Evolutionary conservation across 371 early-diverging fungal genomes (phyloP), one percentile per base, ranked within the genome.

Genomic region (Choanephora cucurbitarum): DNA sequence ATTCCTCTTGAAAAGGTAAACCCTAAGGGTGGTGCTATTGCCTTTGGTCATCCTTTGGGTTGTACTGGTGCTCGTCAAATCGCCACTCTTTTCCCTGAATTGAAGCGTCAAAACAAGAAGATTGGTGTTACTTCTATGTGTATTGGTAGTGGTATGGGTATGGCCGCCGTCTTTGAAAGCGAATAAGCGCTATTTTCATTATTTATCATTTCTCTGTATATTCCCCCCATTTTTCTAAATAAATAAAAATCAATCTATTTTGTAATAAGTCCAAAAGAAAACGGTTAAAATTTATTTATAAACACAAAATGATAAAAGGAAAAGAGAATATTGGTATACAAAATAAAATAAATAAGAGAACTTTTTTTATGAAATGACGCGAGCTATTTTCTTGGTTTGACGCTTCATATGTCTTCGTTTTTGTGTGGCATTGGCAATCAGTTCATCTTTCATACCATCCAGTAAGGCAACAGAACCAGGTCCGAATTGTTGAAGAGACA

Each of bases 11-110:
- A 90, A 59, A 97, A 92, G 86, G 96, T 98, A 58, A 99, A 99
- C 83, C 95, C 95, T 47, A 91, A 95, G 83, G 99, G 99, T 61
- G 99, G 99, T 59, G 96, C 98, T 40, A 98, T 99, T 63, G 70
- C 69, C n/a, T 62, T 66, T 44, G 69, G 73, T 57, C 69, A 70
- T 49, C 79, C 90, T 50, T 74, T 91, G 64, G 95, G 58, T 54
- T 86, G 87, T 73, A 97, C 97, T 32, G 98, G 99, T 66, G 95
- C 98, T n/a, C 89, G 99, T 64, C 95, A 96, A 73, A 84, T 98
- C 63, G 93, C 97, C 52, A 98, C 98, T 14, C 69, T 98, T 31
- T 68, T 99, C 39, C 89, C 93, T 41, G 97, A 96, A 73, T 83
- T 99, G 72, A 87, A 89, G 79, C 86, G 97, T 43, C 86, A 86